Percentiles rank a stretch among this genome's conserved stretches.
Conservation (phyloP, 2,329 filamentous ascomycete species). For the Dactylellina leptospora region DNA sequence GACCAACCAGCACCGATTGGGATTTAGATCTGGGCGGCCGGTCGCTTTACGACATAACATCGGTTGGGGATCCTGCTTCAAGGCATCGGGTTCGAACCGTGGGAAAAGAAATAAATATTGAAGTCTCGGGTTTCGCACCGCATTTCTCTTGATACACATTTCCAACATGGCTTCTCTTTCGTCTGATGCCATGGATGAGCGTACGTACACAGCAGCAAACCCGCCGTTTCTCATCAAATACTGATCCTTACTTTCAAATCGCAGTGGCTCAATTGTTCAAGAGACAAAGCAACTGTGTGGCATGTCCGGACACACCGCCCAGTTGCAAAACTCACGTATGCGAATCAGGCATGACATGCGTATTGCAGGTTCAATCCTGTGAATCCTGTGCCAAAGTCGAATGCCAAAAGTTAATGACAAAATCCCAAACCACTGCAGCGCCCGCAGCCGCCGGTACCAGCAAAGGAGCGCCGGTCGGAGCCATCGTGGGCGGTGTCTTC, state of each 20-base stretch:
- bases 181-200: constrained; percentile 38
- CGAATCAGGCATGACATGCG: constrained; percentile 67
- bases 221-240: neutral
- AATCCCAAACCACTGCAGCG: constrained; percentile 60
- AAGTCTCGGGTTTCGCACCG: constrained; percentile 16
- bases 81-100: constrained; percentile 8
- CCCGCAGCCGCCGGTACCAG: constrained; percentile 47
- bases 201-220: constrained; percentile 11
- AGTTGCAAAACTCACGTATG: constrained; percentile 68
- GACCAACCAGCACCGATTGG: constrained; percentile 36
- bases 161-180: constrained; percentile 35
- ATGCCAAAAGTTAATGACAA: constrained; percentile 61
- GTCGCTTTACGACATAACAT: constrained; percentile 7
- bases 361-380: constrained; percentile 69
- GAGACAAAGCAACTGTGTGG: constrained; percentile 63
- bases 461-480: constrained; percentile 71
- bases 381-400: constrained; percentile 68
- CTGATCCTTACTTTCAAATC: neutral
- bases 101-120: constrained; percentile 5
- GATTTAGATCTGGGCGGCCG: constrained; percentile 1
- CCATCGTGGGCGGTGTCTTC: constrained; percentile 89
- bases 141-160: neutral
- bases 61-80: constrained; percentile 29
- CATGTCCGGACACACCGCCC: constrained; percentile 66
- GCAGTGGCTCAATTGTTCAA: constrained; percentile 47